A percentile compares a stretch with the other conserved stretches of the same genome.
Conservation (phyloP, 805 yeast species). For the Candida krabiensis region DNA sequence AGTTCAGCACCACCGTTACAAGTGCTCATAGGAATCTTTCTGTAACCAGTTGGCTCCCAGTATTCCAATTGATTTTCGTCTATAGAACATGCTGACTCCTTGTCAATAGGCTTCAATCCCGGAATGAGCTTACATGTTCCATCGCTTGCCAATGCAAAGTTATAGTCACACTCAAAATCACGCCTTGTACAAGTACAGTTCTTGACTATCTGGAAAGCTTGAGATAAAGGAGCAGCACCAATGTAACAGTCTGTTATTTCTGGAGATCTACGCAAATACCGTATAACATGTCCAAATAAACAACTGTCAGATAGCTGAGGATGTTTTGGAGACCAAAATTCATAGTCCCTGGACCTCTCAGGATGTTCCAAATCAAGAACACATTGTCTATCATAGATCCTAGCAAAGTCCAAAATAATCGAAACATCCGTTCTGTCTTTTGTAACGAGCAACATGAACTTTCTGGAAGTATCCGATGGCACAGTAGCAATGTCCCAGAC, state of each 20-base stretch:
- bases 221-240: constrained; percentile 57
- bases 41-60: constrained; percentile 89
- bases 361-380: constrained; percentile 43
- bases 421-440: constrained; percentile 39
- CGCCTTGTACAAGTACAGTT: constrained; percentile 83
- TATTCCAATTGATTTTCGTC: constrained; percentile 61
- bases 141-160: constrained; percentile 65
- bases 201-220: constrained; percentile 54
- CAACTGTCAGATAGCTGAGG: constrained; percentile 54
- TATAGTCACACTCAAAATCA: constrained; percentile 94
- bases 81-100: constrained; percentile 55
- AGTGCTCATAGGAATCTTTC: constrained; percentile 80
- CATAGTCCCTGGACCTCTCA: constrained; percentile 51
- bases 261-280: constrained; percentile 56
- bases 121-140: constrained; percentile 85
- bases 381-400: constrained; percentile 55
- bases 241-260: constrained; percentile 67
- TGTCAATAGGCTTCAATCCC: constrained; percentile 70
- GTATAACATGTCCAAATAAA: constrained; percentile 68
- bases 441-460: constrained; percentile 64
- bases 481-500: constrained; percentile 82
- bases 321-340: constrained; percentile 60
- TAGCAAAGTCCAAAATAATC: constrained; percentile 58
- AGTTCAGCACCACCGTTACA: constrained; percentile 79
- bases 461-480: constrained; percentile 86